These are phyloP conservation scores for Leccinum variabile DNA, from an alignment of 1,284 basidiomycete genomes.

Conservation along the genomic window DNA sequence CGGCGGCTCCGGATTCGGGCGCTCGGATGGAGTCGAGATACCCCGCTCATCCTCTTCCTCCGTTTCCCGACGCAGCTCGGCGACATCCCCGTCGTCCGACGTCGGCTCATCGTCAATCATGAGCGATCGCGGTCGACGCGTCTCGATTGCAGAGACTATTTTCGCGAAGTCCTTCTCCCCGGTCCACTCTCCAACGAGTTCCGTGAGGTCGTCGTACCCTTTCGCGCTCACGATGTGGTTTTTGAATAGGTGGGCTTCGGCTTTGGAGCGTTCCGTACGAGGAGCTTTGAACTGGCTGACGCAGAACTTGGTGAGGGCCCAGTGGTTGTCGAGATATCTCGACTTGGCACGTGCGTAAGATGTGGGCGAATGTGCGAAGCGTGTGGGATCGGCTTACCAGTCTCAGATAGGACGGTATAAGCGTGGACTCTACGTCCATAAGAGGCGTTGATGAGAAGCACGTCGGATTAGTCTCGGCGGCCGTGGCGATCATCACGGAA, in stretches of 20 bases:
- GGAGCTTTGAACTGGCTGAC: constrained; percentile 74
- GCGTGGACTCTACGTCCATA: constrained; percentile 64
- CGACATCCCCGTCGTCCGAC: background rate
- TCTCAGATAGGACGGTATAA: constrained; percentile 78
- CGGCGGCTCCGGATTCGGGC: constrained; percentile 42
- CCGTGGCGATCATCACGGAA: constrained; percentile 90
- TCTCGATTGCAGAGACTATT: constrained; percentile 54
- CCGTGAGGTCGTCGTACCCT: constrained; percentile 59
- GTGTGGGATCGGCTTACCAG: constrained; percentile 50
- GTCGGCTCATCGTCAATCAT: constrained; percentile 7
- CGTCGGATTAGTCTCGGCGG: constrained; percentile 90
- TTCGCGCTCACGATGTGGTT: constrained; percentile 64
- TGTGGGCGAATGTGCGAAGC: background rate
- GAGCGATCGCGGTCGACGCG: constrained; percentile 36
- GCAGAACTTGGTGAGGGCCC: constrained; percentile 92
- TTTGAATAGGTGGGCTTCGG: constrained; percentile 57
- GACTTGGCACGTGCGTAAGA: constrained; percentile 39
- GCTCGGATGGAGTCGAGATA: constrained; percentile 38
- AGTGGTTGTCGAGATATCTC: constrained; percentile 76
- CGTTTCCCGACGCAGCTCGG: background rate
- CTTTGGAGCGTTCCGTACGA: constrained; percentile 55
- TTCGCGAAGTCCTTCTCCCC: constrained; percentile 62
- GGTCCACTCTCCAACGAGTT: constrained; percentile 57
- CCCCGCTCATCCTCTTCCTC: constrained; percentile 9
- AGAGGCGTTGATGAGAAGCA: constrained; percentile 78